phyloP scores from a whole-genome alignment of 2,329 filamentous ascomycete genomes.

The Neofusicoccum sp. region DNA sequence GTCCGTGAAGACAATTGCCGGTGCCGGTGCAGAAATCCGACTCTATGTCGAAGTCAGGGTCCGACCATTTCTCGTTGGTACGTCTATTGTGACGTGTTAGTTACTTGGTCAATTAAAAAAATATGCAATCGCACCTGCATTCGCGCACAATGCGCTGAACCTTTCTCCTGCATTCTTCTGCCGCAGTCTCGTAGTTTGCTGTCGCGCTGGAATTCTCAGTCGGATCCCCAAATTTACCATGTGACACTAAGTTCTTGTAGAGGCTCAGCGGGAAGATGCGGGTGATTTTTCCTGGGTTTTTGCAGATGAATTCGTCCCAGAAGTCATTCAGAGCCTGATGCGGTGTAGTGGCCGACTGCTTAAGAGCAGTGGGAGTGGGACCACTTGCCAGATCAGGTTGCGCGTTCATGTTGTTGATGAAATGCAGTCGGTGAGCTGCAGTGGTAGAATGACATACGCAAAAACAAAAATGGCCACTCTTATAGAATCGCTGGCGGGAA shows the following conservation, averaged over 20 bases:
- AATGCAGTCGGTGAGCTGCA: too few species aligned
- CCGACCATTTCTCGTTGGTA: conserved; percentile 82
- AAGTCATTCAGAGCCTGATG: conserved; percentile 72
- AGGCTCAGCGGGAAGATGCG: conserved; percentile 70
- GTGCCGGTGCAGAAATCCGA: conserved; percentile 67
- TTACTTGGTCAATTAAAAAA: background rate
- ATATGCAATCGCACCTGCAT: conserved; percentile 56
- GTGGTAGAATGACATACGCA: too few species aligned
- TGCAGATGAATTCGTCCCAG: conserved; percentile 70
- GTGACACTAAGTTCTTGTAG: conserved; percentile 63
- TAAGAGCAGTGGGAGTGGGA: background rate
- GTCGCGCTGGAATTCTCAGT: conserved; percentile 64
- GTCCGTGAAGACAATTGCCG: conserved; percentile 29
- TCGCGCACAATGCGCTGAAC: conserved; percentile 61
- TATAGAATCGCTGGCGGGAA: too few species aligned
- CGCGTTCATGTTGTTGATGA: too few species aligned
- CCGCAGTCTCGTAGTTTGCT: conserved; percentile 73
- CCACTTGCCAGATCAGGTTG: background rate
- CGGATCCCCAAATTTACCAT: conserved; percentile 55
- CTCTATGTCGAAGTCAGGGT: conserved; percentile 86
- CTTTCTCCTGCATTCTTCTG: conserved; percentile 65
- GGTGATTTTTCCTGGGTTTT: conserved; percentile 71
- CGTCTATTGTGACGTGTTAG: conserved; percentile 38
- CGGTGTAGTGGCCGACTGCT: conserved; percentile 43
- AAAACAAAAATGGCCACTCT: too few species aligned